Evolutionary conservation across 2,329 filamentous ascomycete genomes (phyloP).

Genomic region (Paracamarosporium sp.): DNA sequence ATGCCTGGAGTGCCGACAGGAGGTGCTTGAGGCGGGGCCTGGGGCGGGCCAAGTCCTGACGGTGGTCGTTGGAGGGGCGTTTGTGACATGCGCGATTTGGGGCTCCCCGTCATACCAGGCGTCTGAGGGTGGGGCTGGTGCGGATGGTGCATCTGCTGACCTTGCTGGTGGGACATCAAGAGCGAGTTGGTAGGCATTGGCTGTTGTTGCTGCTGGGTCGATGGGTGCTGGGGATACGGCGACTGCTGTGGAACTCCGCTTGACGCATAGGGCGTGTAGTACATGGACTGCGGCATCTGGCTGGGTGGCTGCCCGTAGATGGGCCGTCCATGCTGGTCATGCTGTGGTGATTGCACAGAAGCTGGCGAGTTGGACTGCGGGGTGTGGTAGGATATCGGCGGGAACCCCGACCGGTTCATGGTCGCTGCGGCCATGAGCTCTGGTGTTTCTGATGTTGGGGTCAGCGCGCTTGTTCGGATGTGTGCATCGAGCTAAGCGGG

Average conservation of each 20-base stretch:
- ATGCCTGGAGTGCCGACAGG: slow-evolving; percentile 50
- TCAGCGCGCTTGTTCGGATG: slow-evolving; percentile 44
- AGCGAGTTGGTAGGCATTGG: slow-evolving; percentile 55
- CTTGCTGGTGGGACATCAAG: slow-evolving; percentile 61
- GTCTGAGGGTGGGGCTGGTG: slow-evolving; percentile 54
- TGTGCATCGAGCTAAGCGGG: neutral
- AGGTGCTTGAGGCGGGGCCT: slow-evolving; percentile 48
- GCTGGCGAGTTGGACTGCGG: slow-evolving; percentile 95
- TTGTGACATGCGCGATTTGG: slow-evolving; percentile 56
- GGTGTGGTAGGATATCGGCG: slow-evolving; percentile 87
- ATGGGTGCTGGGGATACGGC: slow-evolving; percentile 63
- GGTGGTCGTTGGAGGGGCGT: slow-evolving; percentile 64
- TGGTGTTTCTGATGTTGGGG: slow-evolving; percentile 75
- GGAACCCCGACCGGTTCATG: slow-evolving; percentile 73
- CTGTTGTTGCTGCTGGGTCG: slow-evolving; percentile 62
- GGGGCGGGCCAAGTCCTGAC: slow-evolving; percentile 53
- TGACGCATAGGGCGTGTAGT: slow-evolving; percentile 65
- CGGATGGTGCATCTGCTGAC: slow-evolving; percentile 49
- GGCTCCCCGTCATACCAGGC: slow-evolving; percentile 69
- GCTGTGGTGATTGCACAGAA: slow-evolving; percentile 88
- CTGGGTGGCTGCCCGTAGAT: slow-evolving; percentile 82
- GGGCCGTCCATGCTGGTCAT: slow-evolving; percentile 83
- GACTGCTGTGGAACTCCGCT: slow-evolving; percentile 60
- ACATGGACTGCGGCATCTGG: slow-evolving; percentile 85
- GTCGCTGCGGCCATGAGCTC: slow-evolving; percentile 72